Evolutionary conservation across 108 stramenopile genomes (phyloP).

Genomic region (Ochromonas danica): DNA sequence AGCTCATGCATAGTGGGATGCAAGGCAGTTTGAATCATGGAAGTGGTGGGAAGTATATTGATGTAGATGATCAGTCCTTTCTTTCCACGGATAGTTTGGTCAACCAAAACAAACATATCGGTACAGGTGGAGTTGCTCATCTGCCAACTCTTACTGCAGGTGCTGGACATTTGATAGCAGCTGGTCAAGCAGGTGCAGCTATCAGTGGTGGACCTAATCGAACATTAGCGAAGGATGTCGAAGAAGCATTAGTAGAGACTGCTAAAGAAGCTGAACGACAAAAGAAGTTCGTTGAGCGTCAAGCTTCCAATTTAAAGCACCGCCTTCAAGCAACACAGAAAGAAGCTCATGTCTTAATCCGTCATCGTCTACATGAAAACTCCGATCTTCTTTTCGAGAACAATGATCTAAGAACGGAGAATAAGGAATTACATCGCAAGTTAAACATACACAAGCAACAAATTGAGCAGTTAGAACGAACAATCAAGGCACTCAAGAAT

Average conservation of each 20-base stretch:
- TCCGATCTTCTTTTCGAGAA: not conserved
- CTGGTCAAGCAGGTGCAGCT: too few relatives aligned
- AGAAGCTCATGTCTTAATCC: not conserved
- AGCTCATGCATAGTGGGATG: too few relatives aligned
- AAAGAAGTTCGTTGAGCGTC: constrained; percentile 11
- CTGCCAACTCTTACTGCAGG: too few relatives aligned
- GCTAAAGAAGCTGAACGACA: constrained; percentile 33
- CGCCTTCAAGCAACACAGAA: not conserved
- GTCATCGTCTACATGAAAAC: constrained; percentile 8
- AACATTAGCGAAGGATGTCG: too few relatives aligned
- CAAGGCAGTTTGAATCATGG: too few relatives aligned
- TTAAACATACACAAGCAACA: not conserved
- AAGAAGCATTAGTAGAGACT: constrained; percentile 21
- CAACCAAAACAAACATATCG: too few relatives aligned
- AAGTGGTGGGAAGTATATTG: constrained; percentile 35
- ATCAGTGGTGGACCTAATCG: too few relatives aligned
- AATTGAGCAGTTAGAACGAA: not conserved
- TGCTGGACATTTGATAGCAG: too few relatives aligned
- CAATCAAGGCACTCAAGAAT: not conserved
- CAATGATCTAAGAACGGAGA: constrained; percentile 24
- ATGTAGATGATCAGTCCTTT: too few relatives aligned
- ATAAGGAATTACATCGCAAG: constrained; percentile 12
- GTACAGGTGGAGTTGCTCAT: too few relatives aligned
- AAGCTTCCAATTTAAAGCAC: not conserved
- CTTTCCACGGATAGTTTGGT: too few relatives aligned